phyloP scores from a whole-genome alignment of 2,329 filamentous ascomycete genomes.

The Phaeophleospora eucalypticola region DNA sequence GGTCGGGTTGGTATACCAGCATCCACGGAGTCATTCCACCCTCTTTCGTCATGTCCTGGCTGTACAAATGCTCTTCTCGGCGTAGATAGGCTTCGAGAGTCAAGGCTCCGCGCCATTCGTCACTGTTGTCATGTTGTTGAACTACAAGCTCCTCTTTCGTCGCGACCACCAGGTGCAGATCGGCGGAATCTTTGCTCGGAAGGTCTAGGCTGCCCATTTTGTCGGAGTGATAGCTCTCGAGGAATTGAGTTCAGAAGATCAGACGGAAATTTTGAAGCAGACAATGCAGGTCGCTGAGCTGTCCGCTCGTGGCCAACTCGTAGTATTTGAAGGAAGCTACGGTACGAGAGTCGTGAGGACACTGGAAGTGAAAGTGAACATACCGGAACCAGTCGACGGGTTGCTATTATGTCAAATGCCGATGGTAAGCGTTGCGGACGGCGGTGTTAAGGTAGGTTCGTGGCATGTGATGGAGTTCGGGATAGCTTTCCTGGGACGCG shows the following conservation, averaged over 20 bases:
- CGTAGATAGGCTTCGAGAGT: conserved; percentile 53
- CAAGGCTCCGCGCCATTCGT: conserved; percentile 56
- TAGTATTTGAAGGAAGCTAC: not conserved
- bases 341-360: not conserved
- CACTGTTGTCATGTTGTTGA: conserved; percentile 52
- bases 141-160: conserved; percentile 52
- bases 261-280: not conserved
- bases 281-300: too few relatives aligned
- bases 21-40: conserved; percentile 59
- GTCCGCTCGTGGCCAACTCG: too few relatives aligned
- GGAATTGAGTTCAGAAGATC: not conserved
- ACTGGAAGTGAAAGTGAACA: conserved; percentile 1
- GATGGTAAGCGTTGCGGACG: conserved; percentile 5
- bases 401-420: conserved; percentile 5
- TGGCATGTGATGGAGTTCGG: not conserved
- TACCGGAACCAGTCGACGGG: not conserved
- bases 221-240: not conserved
- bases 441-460: too few relatives aligned
- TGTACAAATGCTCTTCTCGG: conserved; percentile 52
- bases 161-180: conserved; percentile 52
- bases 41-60: conserved; percentile 51
- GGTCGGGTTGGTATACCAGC: conserved; percentile 46
- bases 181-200: conserved; percentile 47
- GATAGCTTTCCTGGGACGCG: not conserved
- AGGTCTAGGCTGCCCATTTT: conserved; percentile 30